phyloP scores from a whole-genome alignment of 139 green algal genomes.

The Closterium sp. region DNA sequence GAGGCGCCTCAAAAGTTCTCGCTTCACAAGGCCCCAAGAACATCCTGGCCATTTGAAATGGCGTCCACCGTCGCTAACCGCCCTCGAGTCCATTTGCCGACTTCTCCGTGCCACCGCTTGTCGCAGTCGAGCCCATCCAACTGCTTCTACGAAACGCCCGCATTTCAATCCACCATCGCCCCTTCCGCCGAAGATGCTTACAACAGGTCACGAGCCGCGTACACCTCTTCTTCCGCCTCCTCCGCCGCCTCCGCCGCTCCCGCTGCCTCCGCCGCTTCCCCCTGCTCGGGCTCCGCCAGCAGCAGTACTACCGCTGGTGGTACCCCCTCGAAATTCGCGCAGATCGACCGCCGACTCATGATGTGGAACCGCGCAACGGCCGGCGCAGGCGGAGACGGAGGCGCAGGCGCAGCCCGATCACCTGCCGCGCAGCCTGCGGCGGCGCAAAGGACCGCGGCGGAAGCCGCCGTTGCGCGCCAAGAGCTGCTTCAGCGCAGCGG shows the following conservation, averaged over 20 bases:
- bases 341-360: background rate
- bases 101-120: background rate
- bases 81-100: background rate
- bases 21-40: too few species aligned
- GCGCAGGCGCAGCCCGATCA: background rate
- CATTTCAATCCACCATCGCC: background rate
- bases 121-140: background rate
- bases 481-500: too few species aligned
- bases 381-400: too few species aligned
- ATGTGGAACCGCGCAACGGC: background rate
- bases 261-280: background rate
- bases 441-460: too few species aligned
- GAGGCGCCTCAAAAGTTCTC: too few species aligned
- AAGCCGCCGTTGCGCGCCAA: background rate
- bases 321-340: background rate
- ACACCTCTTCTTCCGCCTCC: too few species aligned
- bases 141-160: background rate
- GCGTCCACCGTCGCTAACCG: background rate
- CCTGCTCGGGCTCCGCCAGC: background rate
- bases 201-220: too few species aligned
- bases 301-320: background rate
- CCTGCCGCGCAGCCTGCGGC: too few species aligned
- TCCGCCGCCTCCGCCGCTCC: too few species aligned
- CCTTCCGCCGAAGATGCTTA: background rate
- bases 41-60: background rate